Percentiles rank a stretch among this genome's conserved stretches.
Conservation (phyloP, 805 yeast genomes). For the Saccharomycopsis fermentans region DNA sequence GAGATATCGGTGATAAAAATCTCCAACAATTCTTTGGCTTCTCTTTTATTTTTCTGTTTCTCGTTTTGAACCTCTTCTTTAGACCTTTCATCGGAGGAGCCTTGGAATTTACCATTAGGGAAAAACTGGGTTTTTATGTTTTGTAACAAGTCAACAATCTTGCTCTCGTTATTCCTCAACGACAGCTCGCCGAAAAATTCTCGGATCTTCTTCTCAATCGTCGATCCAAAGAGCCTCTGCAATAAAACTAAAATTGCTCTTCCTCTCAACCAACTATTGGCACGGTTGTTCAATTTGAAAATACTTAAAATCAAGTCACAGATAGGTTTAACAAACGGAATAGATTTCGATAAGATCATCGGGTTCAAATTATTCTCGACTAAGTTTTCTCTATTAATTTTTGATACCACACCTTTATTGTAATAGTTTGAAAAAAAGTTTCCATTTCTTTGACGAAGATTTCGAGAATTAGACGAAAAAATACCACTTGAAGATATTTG, state of each 20-base stretch:
- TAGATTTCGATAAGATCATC: constrained; percentile 19
- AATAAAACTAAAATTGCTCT: constrained; percentile 70
- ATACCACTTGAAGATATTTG: neutral
- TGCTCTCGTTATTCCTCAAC: constrained; percentile 31
- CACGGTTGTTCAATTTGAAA: constrained; percentile 47
- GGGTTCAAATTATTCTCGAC: neutral
- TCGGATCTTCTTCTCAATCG: constrained; percentile 63
- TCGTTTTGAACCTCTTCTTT: constrained; percentile 6
- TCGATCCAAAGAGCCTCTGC: constrained; percentile 80
- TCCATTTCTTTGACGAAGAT: constrained; percentile 6
- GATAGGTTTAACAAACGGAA: constrained; percentile 67
- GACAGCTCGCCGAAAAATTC: constrained; percentile 23
- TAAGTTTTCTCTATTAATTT: constrained; percentile 31
- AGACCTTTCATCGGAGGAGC: neutral
- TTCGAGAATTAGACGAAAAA: neutral
- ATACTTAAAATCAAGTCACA: constrained; percentile 64
- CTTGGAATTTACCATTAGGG: constrained; percentile 42
- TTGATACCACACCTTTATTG: constrained; percentile 25
- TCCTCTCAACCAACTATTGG: constrained; percentile 75
- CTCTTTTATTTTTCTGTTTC: constrained; percentile 41
- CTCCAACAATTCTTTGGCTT: constrained; percentile 47
- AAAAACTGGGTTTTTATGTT: constrained; percentile 29
- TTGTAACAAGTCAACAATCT: constrained; percentile 32
- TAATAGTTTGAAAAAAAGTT: constrained; percentile 29
- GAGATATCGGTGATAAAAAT: constrained; percentile 52